Conservation (phyloP, 2,329 filamentous ascomycete species). For the Colletotrichum cuscutae region DNA sequence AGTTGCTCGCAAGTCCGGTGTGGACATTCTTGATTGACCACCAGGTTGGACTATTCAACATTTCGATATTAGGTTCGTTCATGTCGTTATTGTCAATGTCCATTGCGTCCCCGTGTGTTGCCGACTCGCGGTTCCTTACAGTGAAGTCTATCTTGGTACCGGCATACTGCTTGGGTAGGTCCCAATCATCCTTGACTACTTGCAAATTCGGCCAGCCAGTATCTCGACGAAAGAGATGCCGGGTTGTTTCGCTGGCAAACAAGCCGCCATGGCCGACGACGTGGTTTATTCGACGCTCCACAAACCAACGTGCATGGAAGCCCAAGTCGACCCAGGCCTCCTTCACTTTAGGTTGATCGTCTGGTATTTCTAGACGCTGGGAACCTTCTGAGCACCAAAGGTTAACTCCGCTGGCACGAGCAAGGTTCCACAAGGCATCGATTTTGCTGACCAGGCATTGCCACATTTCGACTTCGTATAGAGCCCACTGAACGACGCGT, state of each 20-base stretch:
- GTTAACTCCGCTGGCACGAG: neutral
- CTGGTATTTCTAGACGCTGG: neutral
- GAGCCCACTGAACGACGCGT: neutral
- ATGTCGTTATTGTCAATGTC: neutral
- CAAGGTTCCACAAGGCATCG: neutral
- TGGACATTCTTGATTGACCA: neutral
- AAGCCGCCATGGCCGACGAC: constrained; percentile 1
- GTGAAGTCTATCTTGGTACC: neutral
- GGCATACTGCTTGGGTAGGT: neutral
- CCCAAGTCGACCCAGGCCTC: neutral
- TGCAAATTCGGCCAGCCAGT: neutral
- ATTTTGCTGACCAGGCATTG: neutral
- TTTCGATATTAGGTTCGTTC: neutral
- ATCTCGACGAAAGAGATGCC: neutral
- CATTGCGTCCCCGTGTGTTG: neutral
- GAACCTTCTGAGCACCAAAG: neutral
- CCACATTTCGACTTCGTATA: constrained; percentile 1
- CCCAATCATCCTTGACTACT: neutral
- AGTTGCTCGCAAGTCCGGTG: neutral
- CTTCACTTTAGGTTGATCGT: neutral
- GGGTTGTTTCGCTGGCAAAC: neutral
- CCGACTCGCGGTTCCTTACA: too few species aligned
- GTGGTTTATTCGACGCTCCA: neutral
- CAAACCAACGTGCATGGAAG: constrained; percentile 5
- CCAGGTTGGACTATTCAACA: neutral